Percentiles rank a stretch among this genome's conserved stretches.
Evolutionary conservation across 1,284 basidiomycete genomes (phyloP).

Genomic region (Trametes versicolor): DNA sequence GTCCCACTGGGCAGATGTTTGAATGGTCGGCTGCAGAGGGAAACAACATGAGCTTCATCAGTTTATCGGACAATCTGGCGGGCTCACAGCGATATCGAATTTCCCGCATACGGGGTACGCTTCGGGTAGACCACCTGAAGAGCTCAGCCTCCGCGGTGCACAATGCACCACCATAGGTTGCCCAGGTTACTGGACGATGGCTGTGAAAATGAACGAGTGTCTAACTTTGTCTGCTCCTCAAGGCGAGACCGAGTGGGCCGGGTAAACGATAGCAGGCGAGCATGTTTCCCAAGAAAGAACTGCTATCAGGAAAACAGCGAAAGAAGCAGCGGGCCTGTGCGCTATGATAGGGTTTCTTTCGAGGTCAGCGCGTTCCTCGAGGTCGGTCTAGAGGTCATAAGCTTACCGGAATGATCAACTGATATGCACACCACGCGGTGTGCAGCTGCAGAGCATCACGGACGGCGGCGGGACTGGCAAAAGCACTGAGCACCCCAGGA

Average conservation of each 20-base stretch:
- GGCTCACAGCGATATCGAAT: conserved; percentile 10
- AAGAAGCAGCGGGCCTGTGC: conserved; percentile 8
- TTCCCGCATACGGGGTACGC: conserved; percentile 15
- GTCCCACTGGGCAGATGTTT: conserved; percentile 16
- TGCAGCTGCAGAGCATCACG: conserved; percentile 17
- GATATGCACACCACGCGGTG: conserved; percentile 27
- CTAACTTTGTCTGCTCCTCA: not conserved
- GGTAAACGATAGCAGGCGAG: conserved; percentile 10
- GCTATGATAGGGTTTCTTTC: conserved; percentile 19
- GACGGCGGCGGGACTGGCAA: conserved; percentile 10
- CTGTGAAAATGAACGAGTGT: not conserved
- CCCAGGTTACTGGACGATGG: conserved; percentile 6
- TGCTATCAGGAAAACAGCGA: conserved; percentile 6
- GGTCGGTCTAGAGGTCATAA: conserved; percentile 17
- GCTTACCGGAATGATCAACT: conserved; percentile 31
- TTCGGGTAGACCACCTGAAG: not conserved
- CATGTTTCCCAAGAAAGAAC: conserved; percentile 8
- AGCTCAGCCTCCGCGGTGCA: not conserved
- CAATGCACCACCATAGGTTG: not conserved
- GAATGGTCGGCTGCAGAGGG: conserved; percentile 23
- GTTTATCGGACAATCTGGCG: conserved; percentile 19
- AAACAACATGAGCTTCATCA: conserved; percentile 19
- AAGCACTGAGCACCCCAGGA: conserved; percentile 13
- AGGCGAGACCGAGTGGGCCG: not conserved
- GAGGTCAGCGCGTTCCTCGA: conserved; percentile 14